Conservation (phyloP, 345 rosid genomes). For the Nasturtium officinale region DNA sequence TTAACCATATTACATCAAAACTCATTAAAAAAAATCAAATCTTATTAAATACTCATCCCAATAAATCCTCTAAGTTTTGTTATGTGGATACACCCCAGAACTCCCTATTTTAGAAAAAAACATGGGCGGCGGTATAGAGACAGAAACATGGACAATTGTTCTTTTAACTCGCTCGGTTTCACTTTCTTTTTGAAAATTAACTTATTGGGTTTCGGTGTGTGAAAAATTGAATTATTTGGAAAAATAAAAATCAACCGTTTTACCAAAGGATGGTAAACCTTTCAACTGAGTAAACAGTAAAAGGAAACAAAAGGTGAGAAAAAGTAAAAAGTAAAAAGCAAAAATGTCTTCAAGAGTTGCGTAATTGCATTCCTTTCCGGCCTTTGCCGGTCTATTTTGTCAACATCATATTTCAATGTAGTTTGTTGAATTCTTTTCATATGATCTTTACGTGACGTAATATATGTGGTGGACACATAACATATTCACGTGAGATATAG, state of each 20-base stretch:
- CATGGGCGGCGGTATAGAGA: conserved; percentile 24
- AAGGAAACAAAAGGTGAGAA: not conserved
- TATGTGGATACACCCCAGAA: no score
- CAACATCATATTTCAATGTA: conserved; percentile 30
- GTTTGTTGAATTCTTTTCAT: conserved; percentile 23
- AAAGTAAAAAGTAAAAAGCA: not conserved
- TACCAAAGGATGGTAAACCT: no score
- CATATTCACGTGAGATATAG: not conserved
- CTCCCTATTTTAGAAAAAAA: not conserved
- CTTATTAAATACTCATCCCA: no score
- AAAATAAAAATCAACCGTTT: not conserved
- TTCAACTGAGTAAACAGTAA: conserved; percentile 30
- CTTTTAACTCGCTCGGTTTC: not conserved
- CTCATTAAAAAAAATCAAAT: no score
- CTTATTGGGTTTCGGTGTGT: not conserved
- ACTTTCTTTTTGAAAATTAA: not conserved
- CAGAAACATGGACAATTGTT: not conserved
- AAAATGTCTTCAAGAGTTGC: conserved; percentile 25
- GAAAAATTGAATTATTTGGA: conserved; percentile 4
- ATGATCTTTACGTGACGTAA: conserved; percentile 26
- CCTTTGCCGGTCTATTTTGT: conserved; percentile 22
- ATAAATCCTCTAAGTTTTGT: no score
- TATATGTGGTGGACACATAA: conserved; percentile 16
- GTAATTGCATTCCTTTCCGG: conserved; percentile 22
- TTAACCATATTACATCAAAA: no score